phyloP scores from a whole-genome alignment of 768 basidiomycete genomes.

The Glaciozyma antarctica region DNA sequence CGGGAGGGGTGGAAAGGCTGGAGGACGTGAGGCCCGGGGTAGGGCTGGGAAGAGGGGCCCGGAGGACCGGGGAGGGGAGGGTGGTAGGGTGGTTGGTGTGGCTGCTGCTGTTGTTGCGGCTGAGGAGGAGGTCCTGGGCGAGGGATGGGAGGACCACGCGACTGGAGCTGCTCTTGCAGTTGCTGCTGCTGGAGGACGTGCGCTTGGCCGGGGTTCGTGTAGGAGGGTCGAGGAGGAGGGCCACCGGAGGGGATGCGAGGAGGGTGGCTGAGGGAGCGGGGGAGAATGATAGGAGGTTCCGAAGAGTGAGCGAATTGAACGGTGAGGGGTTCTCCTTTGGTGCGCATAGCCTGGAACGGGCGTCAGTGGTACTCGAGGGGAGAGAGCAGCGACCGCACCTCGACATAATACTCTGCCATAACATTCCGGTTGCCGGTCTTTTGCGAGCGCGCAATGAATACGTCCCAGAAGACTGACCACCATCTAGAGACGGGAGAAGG shows the following conservation, averaged over 20 bases:
- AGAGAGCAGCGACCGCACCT: constrained; percentile 7
- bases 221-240: constrained; percentile 1
- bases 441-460: constrained; percentile 29
- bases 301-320: background rate
- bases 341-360: too few relatives aligned
- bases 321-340: background rate
- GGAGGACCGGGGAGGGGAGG: background rate
- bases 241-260: too few relatives aligned
- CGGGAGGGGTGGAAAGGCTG: background rate
- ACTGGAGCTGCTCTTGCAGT: constrained; percentile 27
- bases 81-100: background rate
- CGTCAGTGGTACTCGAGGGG: background rate
- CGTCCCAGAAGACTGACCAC: constrained; percentile 34
- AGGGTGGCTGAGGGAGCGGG: too few relatives aligned
- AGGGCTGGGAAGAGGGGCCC: constrained; percentile 10
- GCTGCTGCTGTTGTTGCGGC: background rate
- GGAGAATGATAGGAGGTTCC: too few relatives aligned
- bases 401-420: constrained; percentile 24
- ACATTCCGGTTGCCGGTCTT: constrained; percentile 26
- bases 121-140: constrained; percentile 44
- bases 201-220: constrained; percentile 19
- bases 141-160: constrained; percentile 30
- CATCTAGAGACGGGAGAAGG: constrained; percentile 16
- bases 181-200: constrained; percentile 32
- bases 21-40: background rate